Conservation (phyloP, 2,329 filamentous ascomycete genomes). For the Shiraia sp. region DNA sequence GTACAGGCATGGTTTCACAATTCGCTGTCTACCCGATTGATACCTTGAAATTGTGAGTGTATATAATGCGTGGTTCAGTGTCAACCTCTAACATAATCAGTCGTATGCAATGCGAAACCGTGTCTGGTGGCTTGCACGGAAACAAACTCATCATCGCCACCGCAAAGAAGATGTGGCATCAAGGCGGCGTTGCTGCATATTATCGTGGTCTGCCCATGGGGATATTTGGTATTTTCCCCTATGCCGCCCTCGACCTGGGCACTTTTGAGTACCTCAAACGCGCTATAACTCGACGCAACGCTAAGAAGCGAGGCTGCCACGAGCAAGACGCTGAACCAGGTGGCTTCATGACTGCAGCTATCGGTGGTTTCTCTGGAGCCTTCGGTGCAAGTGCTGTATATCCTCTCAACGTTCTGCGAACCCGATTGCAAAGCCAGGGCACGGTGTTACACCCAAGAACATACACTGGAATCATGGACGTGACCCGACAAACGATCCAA, state of each 20-base stretch:
- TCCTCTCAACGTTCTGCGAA: conserved; percentile 90
- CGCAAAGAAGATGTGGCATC: conserved; percentile 81
- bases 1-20: conserved; percentile 80
- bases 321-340: conserved; percentile 77
- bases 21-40: conserved; percentile 95
- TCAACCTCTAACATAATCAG: too few relatives aligned
- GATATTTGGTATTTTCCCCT: conserved; percentile 94
- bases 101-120: conserved; percentile 92
- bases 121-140: conserved; percentile 80
- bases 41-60: conserved; percentile 70
- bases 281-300: conserved; percentile 70
- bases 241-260: conserved; percentile 93
- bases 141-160: conserved; percentile 82
- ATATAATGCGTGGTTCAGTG: too few relatives aligned
- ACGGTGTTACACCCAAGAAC: conserved; percentile 88
- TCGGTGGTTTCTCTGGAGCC: conserved; percentile 89
- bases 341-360: conserved; percentile 82
- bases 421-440: conserved; percentile 89
- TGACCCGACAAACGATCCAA: conserved; percentile 78
- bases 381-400: conserved; percentile 94
- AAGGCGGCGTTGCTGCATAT: conserved; percentile 73
- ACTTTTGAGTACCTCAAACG: conserved; percentile 93
- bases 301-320: conserved; percentile 70
- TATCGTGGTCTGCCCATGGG: conserved; percentile 95
- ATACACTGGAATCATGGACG: conserved; percentile 90